Percentiles rank a stretch among this genome's conserved stretches.
These are phyloP conservation scores for Macrophomina pseudophaseolina DNA, from an alignment of 2,329 filamentous ascomycete genomes.

Conservation along the genomic window DNA sequence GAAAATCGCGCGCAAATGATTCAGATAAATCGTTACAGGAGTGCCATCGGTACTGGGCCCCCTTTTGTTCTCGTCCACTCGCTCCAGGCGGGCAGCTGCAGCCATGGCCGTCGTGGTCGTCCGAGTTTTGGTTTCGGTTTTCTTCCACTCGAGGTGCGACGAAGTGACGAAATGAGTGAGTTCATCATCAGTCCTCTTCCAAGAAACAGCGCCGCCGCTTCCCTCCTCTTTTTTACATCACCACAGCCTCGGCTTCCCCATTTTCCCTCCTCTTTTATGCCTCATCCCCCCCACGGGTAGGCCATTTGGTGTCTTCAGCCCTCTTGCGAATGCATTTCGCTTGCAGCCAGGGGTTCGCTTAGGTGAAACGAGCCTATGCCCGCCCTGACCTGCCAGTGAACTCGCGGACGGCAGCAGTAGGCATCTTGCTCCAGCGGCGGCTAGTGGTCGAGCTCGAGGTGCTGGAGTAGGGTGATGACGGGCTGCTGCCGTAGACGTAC, in stretches of 20 bases:
- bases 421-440: constrained; percentile 43
- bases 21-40: constrained; percentile 20
- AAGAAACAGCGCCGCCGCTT: background rate
- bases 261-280: background rate
- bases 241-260: background rate
- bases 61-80: constrained; percentile 21
- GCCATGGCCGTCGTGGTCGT: constrained; percentile 24
- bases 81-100: constrained; percentile 22
- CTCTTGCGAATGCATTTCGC: background rate
- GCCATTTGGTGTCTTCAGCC: constrained; percentile 1
- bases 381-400: constrained; percentile 28
- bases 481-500: constrained; percentile 71
- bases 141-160: background rate
- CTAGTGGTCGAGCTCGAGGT: constrained; percentile 34
- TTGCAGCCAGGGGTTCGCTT: constrained; percentile 17
- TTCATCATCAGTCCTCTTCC: background rate
- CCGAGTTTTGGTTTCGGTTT: constrained; percentile 5
- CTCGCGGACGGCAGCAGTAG: constrained; percentile 40
- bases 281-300: background rate
- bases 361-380: background rate
- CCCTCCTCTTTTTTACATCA: background rate
- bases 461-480: constrained; percentile 40
- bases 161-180: constrained; percentile 1
- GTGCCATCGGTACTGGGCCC: constrained; percentile 5
- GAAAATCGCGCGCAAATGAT: constrained; percentile 13